These are phyloP conservation scores for Mangifera indica DNA, from an alignment of 345 rosid genomes.

Conservation along the genomic window DNA sequence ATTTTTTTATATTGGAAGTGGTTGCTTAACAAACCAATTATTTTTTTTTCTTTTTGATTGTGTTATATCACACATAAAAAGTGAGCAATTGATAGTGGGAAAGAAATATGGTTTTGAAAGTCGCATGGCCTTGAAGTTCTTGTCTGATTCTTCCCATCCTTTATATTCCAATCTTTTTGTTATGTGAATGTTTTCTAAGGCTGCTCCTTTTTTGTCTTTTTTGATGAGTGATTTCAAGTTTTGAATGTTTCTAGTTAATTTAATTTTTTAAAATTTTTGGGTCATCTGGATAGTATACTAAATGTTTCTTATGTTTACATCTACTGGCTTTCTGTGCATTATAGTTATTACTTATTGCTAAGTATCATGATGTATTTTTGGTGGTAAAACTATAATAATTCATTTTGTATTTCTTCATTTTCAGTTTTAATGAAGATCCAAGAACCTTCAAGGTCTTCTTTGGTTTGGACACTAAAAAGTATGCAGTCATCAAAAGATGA, in stretches of 20 bases:
- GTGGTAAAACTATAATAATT: constrained; percentile 3
- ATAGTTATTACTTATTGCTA: not conserved
- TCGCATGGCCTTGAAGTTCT: constrained; percentile 1
- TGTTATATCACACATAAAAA: not conserved
- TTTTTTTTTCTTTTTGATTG: not conserved
- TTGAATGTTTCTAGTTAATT: not conserved
- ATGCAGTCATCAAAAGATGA: constrained; percentile 36
- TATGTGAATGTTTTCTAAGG: not conserved
- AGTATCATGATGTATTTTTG: constrained; percentile 14
- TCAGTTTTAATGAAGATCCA: constrained; percentile 48
- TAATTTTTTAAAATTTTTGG: not conserved
- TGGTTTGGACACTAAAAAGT: constrained; percentile 74
- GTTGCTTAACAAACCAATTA: not conserved
- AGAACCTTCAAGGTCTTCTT: constrained; percentile 57
- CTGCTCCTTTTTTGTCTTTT: not conserved
- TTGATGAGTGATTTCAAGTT: not conserved
- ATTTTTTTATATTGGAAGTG: not conserved
- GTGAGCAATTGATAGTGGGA: constrained; percentile 5
- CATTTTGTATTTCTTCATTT: constrained; percentile 23
- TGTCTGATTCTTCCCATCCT: not conserved
- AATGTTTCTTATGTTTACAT: constrained; percentile 1
- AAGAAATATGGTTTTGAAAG: not conserved
- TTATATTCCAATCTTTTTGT: not conserved
- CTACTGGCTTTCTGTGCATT: not conserved
- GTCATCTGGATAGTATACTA: not conserved